Conservation (phyloP, 2,329 filamentous ascomycete species). For the Hymenoscyphus fructigenus region DNA sequence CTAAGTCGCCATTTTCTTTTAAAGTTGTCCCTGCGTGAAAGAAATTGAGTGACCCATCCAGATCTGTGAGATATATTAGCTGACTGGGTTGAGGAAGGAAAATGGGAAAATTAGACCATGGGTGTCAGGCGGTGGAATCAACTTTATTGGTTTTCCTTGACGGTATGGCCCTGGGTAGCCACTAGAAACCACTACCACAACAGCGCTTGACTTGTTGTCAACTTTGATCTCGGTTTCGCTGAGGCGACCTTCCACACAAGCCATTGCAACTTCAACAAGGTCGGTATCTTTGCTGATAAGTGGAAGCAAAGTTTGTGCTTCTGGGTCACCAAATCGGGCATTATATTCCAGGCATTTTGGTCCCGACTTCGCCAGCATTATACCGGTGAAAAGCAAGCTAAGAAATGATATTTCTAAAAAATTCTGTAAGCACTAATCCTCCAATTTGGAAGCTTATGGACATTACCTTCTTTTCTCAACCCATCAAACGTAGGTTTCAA, state of each 20-base stretch:
- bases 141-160: background rate
- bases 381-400: no score
- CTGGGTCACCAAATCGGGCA: no score
- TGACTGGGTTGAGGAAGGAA: background rate
- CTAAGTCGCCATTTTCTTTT: background rate
- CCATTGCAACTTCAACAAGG: background rate
- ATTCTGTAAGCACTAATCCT: background rate
- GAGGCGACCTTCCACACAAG: background rate
- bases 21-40: background rate
- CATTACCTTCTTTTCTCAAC: background rate
- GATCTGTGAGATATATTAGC: background rate
- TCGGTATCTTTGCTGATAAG: background rate
- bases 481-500: no score
- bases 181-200: background rate
- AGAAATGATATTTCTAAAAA: background rate
- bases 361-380: no score
- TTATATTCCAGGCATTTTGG: no score
- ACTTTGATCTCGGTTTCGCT: background rate
- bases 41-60: background rate
- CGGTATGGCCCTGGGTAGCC: background rate
- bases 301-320: no score
- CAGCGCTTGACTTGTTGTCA: no score
- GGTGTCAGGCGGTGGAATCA: background rate
- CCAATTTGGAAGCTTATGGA: background rate
- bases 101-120: background rate